Evolutionary conservation across 1,139 yeast genomes (phyloP), one percentile per base, ranked within the genome.

Genomic region (Pichia sp.): DNA sequence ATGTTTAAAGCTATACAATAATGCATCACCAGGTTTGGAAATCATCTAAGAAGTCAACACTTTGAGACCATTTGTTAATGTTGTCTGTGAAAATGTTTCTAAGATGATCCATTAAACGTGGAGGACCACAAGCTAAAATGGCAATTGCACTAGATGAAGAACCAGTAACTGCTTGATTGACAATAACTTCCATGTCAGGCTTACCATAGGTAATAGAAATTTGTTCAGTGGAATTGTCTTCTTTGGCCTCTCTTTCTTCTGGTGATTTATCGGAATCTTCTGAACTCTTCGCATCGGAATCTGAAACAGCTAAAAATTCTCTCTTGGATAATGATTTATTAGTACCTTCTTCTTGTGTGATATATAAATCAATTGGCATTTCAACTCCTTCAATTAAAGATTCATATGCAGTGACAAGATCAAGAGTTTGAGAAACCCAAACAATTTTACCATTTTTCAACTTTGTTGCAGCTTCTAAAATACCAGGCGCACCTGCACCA

Each of bases 401-500:
- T 7, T 15, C n/a, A 27, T 52, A 50, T 3, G 53, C 45, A 10
- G 36, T 44, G 17, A 47, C 42, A 4, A 33, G 28, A 3, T 42
- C 6, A 12, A 50, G 20, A 11, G 41, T 41, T 41, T 33, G 47
- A 3, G 46, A 43, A 31, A 55, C 37, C 55, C 53, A 55, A 14
- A 54, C 31, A 14, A 53, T 38, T 19, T 49, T 53, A 21, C 47
- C 50, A 3, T 19, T 31, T 2, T 40, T 10, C 10, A 47, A 58
- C 42, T 66, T 63, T 34, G 61, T 55, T 4, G 72, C 71, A 55
- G 70, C 75, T 38, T 69, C 67, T 48, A 65, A 71, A 28, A 51
- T 44, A 27, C 85, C 84, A 3, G 94, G 86, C 52, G 85, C 73
- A 53, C 94, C 95, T 48, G 82, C 79, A 38, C 91, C 91, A 52